These are phyloP conservation scores for Yamadazyma phyllophila DNA, from an alignment of 805 yeast species.

Conservation along the genomic window DNA sequence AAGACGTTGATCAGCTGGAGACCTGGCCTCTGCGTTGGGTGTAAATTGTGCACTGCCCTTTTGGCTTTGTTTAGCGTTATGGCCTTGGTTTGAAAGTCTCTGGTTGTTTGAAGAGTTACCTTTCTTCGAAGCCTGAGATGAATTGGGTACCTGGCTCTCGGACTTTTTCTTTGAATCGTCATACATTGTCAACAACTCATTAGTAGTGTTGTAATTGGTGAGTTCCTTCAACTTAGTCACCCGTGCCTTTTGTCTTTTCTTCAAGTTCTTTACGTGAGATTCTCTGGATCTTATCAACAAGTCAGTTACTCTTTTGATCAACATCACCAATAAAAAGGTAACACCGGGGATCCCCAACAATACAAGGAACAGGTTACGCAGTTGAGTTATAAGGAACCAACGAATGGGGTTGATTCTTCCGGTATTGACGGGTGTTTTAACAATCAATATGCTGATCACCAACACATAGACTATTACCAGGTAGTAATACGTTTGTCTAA, in stretches of 20 bases:
- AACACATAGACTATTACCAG: slow-evolving; percentile 22
- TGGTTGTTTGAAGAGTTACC: background rate
- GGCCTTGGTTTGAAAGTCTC: background rate
- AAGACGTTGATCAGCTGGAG: background rate
- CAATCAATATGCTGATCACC: slow-evolving; percentile 18
- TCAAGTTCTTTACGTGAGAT: slow-evolving; percentile 25
- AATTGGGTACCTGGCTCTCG: background rate
- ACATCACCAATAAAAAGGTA: slow-evolving; percentile 16
- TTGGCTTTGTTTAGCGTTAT: too few species aligned
- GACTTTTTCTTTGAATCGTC: slow-evolving; percentile 14
- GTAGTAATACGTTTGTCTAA: slow-evolving; percentile 16
- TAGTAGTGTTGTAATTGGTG: slow-evolving; percentile 75
- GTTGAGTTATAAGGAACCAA: slow-evolving; percentile 26
- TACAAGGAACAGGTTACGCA: slow-evolving; percentile 16
- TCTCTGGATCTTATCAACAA: slow-evolving; percentile 17
- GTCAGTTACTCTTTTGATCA: slow-evolving; percentile 21
- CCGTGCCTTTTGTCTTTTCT: slow-evolving; percentile 48
- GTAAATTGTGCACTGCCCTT: background rate
- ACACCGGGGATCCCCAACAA: slow-evolving; percentile 25
- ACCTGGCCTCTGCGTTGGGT: background rate
- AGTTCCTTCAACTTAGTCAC: slow-evolving; percentile 66
- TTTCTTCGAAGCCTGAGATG: too few species aligned
- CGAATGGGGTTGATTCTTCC: slow-evolving; percentile 19
- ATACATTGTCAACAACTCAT: slow-evolving; percentile 65
- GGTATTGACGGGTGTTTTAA: slow-evolving; percentile 13